Evolutionary conservation across 2,329 filamentous ascomycete genomes (phyloP).

Genomic region (Teratosphaeriaceae sp.): DNA sequence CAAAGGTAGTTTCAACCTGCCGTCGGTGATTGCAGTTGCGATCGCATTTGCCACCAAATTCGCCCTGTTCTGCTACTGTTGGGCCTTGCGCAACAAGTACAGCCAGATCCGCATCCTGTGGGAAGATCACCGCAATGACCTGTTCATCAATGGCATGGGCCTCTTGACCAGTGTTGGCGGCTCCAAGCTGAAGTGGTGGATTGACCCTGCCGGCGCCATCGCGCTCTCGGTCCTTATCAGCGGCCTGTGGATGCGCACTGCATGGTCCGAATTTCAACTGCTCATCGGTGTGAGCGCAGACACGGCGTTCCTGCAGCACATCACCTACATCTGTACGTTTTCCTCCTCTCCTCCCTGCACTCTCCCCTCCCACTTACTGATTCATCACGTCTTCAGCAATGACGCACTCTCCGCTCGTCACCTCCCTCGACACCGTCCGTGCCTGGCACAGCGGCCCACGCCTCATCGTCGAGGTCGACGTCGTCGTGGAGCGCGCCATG

Average conservation of each 20-base stretch:
- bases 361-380: neutral
- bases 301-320: constrained; percentile 80
- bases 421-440: constrained; percentile 87
- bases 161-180: constrained; percentile 88
- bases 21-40: constrained; percentile 76
- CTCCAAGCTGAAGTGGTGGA: constrained; percentile 81
- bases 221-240: constrained; percentile 73
- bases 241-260: constrained; percentile 74
- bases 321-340: constrained; percentile 69
- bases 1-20: constrained; percentile 65
- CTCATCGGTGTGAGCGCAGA: constrained; percentile 85
- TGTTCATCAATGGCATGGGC: constrained; percentile 89
- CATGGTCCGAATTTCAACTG: constrained; percentile 82
- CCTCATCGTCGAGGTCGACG: constrained; percentile 90
- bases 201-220: constrained; percentile 89
- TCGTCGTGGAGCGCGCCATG: constrained; percentile 78
- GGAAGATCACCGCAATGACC: constrained; percentile 95
- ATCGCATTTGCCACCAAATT: constrained; percentile 84
- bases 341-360: neutral
- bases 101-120: constrained; percentile 86
- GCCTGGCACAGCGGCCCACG: constrained; percentile 86
- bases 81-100: constrained; percentile 82
- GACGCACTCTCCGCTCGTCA: constrained; percentile 77
- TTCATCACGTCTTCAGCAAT: constrained; percentile 40
- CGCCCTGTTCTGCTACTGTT: constrained; percentile 82